Conservation (phyloP, 257 asterid species). For the Jasminum sambac region DNA sequence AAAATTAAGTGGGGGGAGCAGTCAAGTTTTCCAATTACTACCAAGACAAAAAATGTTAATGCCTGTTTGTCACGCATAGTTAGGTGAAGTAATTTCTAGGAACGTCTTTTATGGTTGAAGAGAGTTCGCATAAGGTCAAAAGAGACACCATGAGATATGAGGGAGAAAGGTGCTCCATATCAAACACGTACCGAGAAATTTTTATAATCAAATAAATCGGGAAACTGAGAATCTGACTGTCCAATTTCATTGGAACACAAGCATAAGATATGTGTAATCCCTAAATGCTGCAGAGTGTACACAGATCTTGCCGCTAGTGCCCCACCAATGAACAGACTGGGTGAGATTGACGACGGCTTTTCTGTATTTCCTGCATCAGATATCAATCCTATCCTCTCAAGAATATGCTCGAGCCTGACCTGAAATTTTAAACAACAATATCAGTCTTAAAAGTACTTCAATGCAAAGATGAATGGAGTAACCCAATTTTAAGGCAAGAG, state of each 20-base stretch:
- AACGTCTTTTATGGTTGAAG: not conserved
- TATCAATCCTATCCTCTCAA: slow-evolving; percentile 81
- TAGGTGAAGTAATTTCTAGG: not conserved
- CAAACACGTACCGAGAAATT: slow-evolving; percentile 82
- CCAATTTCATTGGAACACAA: slow-evolving; percentile 96
- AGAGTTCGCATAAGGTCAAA: not conserved
- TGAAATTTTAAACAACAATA: slow-evolving; percentile 31
- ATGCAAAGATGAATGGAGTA: slow-evolving; percentile 10
- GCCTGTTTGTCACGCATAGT: not conserved
- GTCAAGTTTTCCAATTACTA: not conserved
- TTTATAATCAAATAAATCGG: slow-evolving; percentile 71
- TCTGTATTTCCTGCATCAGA: slow-evolving; percentile 96
- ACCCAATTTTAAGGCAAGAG: not conserved
- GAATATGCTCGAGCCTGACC: slow-evolving; percentile 98
- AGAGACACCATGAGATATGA: not conserved
- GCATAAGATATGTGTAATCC: slow-evolving; percentile 86
- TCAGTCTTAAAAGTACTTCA: not conserved
- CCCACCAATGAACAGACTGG: slow-evolving; percentile 77
- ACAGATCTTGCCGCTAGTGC: slow-evolving; percentile 97
- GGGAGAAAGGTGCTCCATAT: slow-evolving; percentile 9
- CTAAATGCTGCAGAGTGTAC: slow-evolving; percentile 80
- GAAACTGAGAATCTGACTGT: slow-evolving; percentile 94
- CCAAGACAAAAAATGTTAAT: not conserved
- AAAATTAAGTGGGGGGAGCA: not conserved
- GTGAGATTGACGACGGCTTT: slow-evolving; percentile 69